Base-by-base conservation (phyloP, 768 basidiomycete genomes). In the Boletus speciosus region DNA sequence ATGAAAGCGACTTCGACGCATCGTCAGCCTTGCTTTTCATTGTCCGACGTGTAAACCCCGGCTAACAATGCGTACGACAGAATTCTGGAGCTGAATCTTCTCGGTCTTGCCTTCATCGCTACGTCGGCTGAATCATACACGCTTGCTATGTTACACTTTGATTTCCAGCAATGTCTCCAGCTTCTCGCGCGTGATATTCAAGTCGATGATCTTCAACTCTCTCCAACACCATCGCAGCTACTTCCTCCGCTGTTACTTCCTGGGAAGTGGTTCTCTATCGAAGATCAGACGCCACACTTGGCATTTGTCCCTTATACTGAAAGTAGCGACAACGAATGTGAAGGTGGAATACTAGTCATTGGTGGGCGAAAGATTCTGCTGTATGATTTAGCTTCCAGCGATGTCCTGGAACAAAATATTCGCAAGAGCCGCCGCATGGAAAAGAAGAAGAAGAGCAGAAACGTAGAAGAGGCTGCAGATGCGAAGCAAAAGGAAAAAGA, bases 311-410 rank as follows among this genome's bases (percentile, higher is more conserved):
- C 69, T 42, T 61, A 64, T 7, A 39, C 50, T 0, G 36, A 65
- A 5, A 58, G 57, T 4, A 66, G 64, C 6, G 68, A 61, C 1
- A 66, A 63, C 2, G 71, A 71, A 25, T 71, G 79, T 52, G 71
- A 73, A n/a, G 89, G 88, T n/a, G 89, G 86, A 16, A 68, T 92
- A 9, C 68, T 93, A 25, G 76, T 93, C 6, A 62, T 88, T 1
- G 90, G 90, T 51, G 88, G 88, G 0, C 76, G 74, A 27, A 82
- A 81, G 65, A 74, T 91, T 41, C 63, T 83, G 19, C 71, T 88
- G 6, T 90, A 80, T 56, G 86, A 86, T 52, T 58, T 85, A 42
- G 74, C 81, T 8, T 74, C 77, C 10, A 62, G 64, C 31, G 73
- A 79, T 5, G 72, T 67, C 7, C 76, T 81, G 61, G 76, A 77